These are phyloP conservation scores for Ganoderma leucocontextum DNA, from an alignment of 1,284 basidiomycete genomes.

Conservation along the genomic window DNA sequence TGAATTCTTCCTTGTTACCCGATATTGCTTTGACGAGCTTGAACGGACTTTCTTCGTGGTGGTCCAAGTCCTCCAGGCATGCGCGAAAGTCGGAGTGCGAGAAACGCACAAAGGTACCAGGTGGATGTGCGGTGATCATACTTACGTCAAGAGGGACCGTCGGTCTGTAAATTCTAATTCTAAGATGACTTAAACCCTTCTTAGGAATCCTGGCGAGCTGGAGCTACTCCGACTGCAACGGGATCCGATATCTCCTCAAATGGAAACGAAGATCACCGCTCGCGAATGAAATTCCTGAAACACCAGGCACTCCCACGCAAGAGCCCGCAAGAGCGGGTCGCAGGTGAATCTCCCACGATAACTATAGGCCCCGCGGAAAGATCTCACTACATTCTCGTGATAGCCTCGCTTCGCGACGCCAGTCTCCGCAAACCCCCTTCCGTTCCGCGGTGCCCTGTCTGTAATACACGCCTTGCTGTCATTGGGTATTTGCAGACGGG, in stretches of 20 bases:
- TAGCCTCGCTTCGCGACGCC: constrained; percentile 4
- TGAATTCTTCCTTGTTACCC: not conserved
- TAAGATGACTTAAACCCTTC: not conserved
- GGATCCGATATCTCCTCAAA: not conserved
- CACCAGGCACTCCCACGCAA: constrained; percentile 2
- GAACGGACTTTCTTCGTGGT: not conserved
- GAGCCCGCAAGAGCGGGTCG: not conserved
- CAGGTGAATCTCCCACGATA: not conserved
- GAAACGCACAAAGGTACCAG: not conserved
- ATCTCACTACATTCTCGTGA: constrained; percentile 1
- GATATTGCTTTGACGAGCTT: not conserved
- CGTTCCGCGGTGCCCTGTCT: not conserved
- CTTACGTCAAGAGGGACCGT: not conserved
- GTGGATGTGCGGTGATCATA: not conserved
- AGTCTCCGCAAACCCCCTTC: not conserved
- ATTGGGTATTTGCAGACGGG: constrained; percentile 8
- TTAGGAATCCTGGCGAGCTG: not conserved
- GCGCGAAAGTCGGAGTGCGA: not conserved
- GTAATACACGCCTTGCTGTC: constrained; percentile 10
- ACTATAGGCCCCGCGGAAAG: not conserved
- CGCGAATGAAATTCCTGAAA: constrained; percentile 5
- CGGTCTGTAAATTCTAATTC: not conserved
- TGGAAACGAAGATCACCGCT: not conserved
- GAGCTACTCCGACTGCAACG: not conserved
- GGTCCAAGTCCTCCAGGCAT: not conserved